These are phyloP conservation scores for Ophiocordyceps unilateralis DNA, from an alignment of 2,329 filamentous ascomycete genomes.

Conservation along the genomic window DNA sequence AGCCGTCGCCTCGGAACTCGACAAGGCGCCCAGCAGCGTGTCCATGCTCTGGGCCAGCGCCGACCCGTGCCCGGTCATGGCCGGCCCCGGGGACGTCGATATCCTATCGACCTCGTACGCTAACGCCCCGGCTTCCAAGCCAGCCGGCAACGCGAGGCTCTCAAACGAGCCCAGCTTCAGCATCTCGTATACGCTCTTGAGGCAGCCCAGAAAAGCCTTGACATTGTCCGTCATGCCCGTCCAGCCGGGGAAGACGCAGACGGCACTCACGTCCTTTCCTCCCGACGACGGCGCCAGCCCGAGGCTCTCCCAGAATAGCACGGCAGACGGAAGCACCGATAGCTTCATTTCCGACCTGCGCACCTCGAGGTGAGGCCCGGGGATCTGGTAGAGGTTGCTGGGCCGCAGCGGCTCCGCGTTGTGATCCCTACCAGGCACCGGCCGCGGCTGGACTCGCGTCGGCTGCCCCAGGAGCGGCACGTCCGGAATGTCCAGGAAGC, in stretches of 20 bases:
- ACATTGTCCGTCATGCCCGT: constrained; percentile 44
- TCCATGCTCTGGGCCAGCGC: constrained; percentile 30
- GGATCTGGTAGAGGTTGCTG: constrained; percentile 42
- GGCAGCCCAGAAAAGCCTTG: constrained; percentile 45
- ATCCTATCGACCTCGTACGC: constrained; percentile 31
- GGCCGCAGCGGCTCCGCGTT: constrained; percentile 29
- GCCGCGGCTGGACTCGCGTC: constrained; percentile 32
- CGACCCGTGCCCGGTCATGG: constrained; percentile 25
- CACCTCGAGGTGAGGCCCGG: constrained; percentile 54
- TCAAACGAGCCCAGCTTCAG: constrained; percentile 54
- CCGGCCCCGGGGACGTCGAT: constrained; percentile 21
- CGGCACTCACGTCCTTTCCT: constrained; percentile 50
- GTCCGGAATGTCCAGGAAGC: constrained; percentile 39
- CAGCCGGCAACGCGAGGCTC: constrained; percentile 23
- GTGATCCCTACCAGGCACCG: constrained; percentile 21
- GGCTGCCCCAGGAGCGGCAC: constrained; percentile 34
- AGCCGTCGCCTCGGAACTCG: constrained; percentile 21
- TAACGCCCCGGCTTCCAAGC: constrained; percentile 26
- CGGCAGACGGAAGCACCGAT: constrained; percentile 56
- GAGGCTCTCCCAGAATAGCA: constrained; percentile 69
- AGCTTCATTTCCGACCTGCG: constrained; percentile 51
- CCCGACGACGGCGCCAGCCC: constrained; percentile 57
- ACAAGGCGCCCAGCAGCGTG: constrained; percentile 27
- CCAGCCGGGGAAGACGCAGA: constrained; percentile 54
- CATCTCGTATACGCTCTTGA: constrained; percentile 56